Evolutionary conservation across 1,284 basidiomycete species (phyloP), one percentile per base, ranked within the genome.

Genomic region (Vanrija sp.): DNA sequence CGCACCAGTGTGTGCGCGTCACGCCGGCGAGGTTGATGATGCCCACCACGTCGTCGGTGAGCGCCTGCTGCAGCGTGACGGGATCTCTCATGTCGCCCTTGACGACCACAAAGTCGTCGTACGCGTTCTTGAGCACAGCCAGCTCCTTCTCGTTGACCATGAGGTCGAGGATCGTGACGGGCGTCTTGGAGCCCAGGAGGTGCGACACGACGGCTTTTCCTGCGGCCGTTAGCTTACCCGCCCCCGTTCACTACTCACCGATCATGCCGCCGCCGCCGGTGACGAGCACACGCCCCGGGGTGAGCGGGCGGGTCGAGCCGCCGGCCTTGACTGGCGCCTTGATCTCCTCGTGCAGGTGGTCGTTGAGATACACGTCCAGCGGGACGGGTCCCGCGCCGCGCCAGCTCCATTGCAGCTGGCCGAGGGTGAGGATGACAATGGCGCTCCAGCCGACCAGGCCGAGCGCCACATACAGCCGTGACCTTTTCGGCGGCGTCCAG

Each of bases 21-120:
- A 72, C 67, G 18, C 66, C 70, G 1, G 67, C 70, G 29, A 72
- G 65, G 45, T 72, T 59, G 43, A 72, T 63, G 23, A 70, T 60
- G 1, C 70, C 70, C 14, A 52, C 52, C 12, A 67, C 55, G 53
- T 63, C 64, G 16, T 43, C 12, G 4, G 34, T 34, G 46, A 67
- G 49, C 12, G 62, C 57, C 3, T 46, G 5, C 0, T 39, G 10
- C 10, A 69, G 54, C 15, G 47, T 43, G 7, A 19, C 28, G 6
- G 61, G 21, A 44, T 67, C 58, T n/a, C 67, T 50, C n/a, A 71
- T 64, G 54, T 68, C 67, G 26, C 63, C 65, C 7, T 48, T 23
- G 23, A 62, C 48, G 14, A 63, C 54, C 1, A 46, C 28, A 15
- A 69, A 57, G n/a, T 57, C 50, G 4, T 55, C 54, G 3, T 47